phyloP scores from a whole-genome alignment of 2,329 filamentous ascomycete genomes.

The Calonectria henricotiae region DNA sequence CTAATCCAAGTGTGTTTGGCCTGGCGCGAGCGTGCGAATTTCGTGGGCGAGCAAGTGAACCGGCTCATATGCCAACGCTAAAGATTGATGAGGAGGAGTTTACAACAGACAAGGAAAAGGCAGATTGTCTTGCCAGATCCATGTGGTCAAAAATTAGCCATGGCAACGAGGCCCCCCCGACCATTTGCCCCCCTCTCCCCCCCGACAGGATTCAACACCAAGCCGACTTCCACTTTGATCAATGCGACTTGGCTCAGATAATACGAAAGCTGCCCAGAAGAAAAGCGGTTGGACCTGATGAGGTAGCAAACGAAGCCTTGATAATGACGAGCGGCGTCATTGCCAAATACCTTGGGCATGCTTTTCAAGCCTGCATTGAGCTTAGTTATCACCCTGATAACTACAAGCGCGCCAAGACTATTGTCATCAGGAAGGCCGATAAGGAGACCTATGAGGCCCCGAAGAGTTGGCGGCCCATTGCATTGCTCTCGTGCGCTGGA shows the following conservation, averaged over 20 bases:
- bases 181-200: neutral
- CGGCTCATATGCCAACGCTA: neutral
- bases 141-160: neutral
- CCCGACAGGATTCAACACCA: neutral
- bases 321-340: neutral
- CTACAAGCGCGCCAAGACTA: constrained; percentile 8
- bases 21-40: neutral
- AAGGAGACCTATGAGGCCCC: neutral
- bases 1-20: neutral
- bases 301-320: constrained; percentile 1
- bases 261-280: neutral
- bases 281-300: constrained; percentile 1
- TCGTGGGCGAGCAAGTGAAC: neutral
- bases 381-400: neutral
- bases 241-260: neutral
- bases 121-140: neutral
- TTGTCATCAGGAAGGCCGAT: neutral
- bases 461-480: neutral
- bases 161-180: neutral
- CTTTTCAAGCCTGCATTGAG: neutral
- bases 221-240: neutral
- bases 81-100: neutral
- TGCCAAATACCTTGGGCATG: neutral
- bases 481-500: neutral
- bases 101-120: neutral